Evolutionary conservation across 805 yeast genomes (phyloP).

Genomic region (Ogataea populi-albae): DNA sequence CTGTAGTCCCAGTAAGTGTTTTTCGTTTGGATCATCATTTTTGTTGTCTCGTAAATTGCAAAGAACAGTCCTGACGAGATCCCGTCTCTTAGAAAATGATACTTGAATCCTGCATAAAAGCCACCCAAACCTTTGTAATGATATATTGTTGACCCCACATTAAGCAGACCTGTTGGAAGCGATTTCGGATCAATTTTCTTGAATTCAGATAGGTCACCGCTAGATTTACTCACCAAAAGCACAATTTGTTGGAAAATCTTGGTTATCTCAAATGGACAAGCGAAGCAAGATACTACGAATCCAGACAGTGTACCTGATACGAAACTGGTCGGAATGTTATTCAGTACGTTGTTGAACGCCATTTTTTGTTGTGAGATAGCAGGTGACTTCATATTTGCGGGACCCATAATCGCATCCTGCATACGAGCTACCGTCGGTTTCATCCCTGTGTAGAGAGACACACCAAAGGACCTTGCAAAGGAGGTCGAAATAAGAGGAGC

Average conservation of each 20-base stretch:
- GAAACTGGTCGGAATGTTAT: constrained; percentile 46
- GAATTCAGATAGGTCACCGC: constrained; percentile 11
- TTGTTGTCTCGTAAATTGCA: constrained; percentile 71
- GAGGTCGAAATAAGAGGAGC: constrained; percentile 73
- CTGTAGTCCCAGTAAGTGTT: constrained; percentile 12
- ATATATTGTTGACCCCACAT: constrained; percentile 52
- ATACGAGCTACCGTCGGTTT: constrained; percentile 40
- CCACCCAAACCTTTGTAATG: constrained; percentile 59
- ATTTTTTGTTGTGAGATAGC: constrained; percentile 4
- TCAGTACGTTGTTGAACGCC: constrained; percentile 20
- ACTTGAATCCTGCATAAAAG: constrained; percentile 68
- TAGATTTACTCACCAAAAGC: constrained; percentile 38
- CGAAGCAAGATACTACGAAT: constrained; percentile 55
- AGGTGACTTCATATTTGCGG: not conserved
- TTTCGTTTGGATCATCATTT: constrained; percentile 41
- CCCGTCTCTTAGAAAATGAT: constrained; percentile 67
- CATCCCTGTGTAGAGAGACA: constrained; percentile 55
- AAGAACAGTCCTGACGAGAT: constrained; percentile 72
- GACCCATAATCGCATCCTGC: constrained; percentile 13
- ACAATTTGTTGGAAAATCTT: constrained; percentile 77
- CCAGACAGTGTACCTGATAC: constrained; percentile 69
- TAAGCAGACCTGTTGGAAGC: constrained; percentile 34
- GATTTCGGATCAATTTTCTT: constrained; percentile 16
- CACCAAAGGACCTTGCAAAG: constrained; percentile 61
- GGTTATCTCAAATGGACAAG: constrained; percentile 84